phyloP scores from a whole-genome alignment of 306 rosid species.

The Vigna nakashimae region DNA sequence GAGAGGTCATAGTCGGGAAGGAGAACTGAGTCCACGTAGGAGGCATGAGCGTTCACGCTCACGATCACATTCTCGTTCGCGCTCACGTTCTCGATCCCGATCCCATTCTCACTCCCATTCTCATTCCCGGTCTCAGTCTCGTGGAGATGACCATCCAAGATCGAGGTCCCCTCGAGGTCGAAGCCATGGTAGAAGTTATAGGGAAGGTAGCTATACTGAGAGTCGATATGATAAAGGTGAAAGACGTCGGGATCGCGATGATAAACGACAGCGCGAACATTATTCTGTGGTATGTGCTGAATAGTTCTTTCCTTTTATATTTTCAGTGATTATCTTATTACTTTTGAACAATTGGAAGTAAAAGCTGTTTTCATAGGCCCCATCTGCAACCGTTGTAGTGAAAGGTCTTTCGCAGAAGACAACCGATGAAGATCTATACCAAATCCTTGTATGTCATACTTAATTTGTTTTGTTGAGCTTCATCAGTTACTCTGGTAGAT shows the following conservation, averaged over 20 bases:
- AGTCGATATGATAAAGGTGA: constrained; percentile 76
- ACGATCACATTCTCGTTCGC: constrained; percentile 50
- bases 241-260: constrained; percentile 83
- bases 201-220: constrained; percentile 82
- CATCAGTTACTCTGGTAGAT: constrained; percentile 13
- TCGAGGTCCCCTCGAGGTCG: constrained; percentile 94
- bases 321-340: constrained; percentile 35
- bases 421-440: constrained; percentile 93
- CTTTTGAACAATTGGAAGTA: constrained; percentile 32
- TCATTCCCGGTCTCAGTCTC: constrained; percentile 73
- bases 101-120: constrained; percentile 64
- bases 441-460: constrained; percentile 79
- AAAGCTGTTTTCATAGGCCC: constrained; percentile 68
- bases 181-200: constrained; percentile 81
- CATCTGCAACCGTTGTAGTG: constrained; percentile 96
- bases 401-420: constrained; percentile 97
- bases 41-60: constrained; percentile 75
- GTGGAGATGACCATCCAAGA: constrained; percentile 77
- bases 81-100: constrained; percentile 35
- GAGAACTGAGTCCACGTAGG: constrained; percentile 75
- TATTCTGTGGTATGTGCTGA: constrained; percentile 73
- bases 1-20: constrained; percentile 72
- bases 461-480: constrained; percentile 41
- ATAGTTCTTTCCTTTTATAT: constrained; percentile 13
- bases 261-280: constrained; percentile 74